A percentile compares a stretch with the other conserved stretches of the same genome.
These are phyloP conservation scores for Plasmodium knowlesi DNA, from an alignment of 169 alveolate genomes.

Conservation along the genomic window DNA sequence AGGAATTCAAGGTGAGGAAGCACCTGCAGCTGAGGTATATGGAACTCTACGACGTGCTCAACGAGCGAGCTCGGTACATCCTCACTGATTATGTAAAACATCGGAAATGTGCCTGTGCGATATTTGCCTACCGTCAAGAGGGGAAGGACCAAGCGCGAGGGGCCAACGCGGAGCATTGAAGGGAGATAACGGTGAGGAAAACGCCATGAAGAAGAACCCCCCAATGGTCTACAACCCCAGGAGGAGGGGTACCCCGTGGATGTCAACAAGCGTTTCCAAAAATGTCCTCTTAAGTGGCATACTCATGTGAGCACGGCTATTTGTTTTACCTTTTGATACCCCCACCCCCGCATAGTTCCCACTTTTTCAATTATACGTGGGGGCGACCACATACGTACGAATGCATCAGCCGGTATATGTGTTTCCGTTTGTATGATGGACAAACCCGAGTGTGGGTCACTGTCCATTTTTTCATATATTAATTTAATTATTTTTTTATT, in stretches of 20 bases:
- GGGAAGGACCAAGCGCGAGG: background rate
- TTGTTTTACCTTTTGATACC: background rate
- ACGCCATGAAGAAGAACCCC: background rate
- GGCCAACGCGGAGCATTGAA: background rate
- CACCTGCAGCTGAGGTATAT: slow-evolving; percentile 35
- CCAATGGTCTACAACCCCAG: background rate
- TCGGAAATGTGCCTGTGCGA: slow-evolving; percentile 72
- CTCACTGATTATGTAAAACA: slow-evolving; percentile 47
- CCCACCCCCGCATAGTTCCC: background rate
- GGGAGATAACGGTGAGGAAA: background rate
- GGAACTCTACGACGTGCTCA: slow-evolving; percentile 47
- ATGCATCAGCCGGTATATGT: background rate
- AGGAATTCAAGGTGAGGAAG: slow-evolving; percentile 67
- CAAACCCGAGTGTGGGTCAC: background rate
- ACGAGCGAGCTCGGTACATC: slow-evolving; percentile 49
- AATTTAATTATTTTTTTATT: background rate
- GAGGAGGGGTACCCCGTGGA: background rate
- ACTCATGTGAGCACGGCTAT: background rate
- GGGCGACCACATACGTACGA: background rate
- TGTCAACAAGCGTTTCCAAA: background rate
- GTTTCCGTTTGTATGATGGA: background rate
- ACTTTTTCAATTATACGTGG: background rate
- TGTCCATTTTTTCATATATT: background rate
- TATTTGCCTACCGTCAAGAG: slow-evolving; percentile 67
- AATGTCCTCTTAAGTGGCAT: background rate